These are phyloP conservation scores for Grosmannia serpens DNA, from an alignment of 2,329 filamentous ascomycete genomes.

Conservation along the genomic window DNA sequence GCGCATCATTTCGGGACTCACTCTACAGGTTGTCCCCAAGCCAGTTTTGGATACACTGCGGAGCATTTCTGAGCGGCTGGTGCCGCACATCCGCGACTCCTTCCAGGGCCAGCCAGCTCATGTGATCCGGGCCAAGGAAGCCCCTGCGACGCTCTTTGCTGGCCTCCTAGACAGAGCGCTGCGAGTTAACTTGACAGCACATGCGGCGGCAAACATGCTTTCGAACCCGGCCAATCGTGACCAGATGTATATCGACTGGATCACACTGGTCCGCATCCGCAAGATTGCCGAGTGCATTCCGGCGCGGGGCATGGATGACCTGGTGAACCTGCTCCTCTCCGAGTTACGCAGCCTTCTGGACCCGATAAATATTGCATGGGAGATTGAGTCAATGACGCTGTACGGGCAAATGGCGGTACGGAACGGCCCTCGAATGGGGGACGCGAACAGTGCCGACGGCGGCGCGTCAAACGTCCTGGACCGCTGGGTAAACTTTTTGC, in stretches of 20 bases:
- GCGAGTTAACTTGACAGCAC: constrained; percentile 84
- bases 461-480: constrained; percentile 59
- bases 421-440: constrained; percentile 30
- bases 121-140: constrained; percentile 75
- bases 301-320: constrained; percentile 52
- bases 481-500: constrained; percentile 64
- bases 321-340: constrained; percentile 48
- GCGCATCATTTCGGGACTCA: constrained; percentile 77
- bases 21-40: constrained; percentile 82
- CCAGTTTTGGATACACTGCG: constrained; percentile 77
- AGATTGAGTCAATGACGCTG: constrained; percentile 48
- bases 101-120: constrained; percentile 79
- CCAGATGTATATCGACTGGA: constrained; percentile 93
- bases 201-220: constrained; percentile 87
- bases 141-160: constrained; percentile 80
- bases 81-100: constrained; percentile 69
- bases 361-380: constrained; percentile 54
- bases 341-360: constrained; percentile 63
- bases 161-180: constrained; percentile 77
- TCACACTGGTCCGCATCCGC: constrained; percentile 50
- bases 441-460: constrained; percentile 24
- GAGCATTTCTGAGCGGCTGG: constrained; percentile 72
- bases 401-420: constrained; percentile 45
- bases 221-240: constrained; percentile 81
- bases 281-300: constrained; percentile 55